A percentile compares a stretch with the other conserved stretches of the same genome.
phyloP scores from a whole-genome alignment of 2,329 filamentous ascomycete species.

The Graphilbum fragrans region DNA sequence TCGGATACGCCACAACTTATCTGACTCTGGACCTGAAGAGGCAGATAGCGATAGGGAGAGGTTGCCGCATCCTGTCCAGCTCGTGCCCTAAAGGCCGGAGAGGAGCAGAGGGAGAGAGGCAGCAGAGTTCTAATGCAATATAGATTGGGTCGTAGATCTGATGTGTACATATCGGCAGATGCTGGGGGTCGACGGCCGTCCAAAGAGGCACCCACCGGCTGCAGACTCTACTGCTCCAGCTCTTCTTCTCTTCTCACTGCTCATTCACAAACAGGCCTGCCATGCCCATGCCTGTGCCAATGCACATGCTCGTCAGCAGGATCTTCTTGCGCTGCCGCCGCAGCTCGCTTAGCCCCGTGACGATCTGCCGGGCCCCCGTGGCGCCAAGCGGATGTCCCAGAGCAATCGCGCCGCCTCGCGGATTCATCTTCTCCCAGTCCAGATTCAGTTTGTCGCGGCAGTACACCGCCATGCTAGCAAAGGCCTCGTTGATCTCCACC shows the following conservation, averaged over 20 bases:
- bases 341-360: slow-evolving; percentile 79
- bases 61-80: no score
- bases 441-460: slow-evolving; percentile 63
- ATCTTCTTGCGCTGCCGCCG: slow-evolving; percentile 81
- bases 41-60: no score
- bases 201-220: neutral
- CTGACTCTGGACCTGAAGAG: no score
- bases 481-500: slow-evolving; percentile 93
- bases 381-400: slow-evolving; percentile 60
- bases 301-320: slow-evolving; percentile 83
- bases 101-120: no score
- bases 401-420: slow-evolving; percentile 70
- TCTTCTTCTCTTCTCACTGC: slow-evolving; percentile 3
- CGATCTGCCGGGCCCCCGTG: slow-evolving; percentile 70
- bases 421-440: slow-evolving; percentile 67
- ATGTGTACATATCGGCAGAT: no score
- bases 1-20: no score
- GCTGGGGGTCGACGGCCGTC: neutral
- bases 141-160: no score
- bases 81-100: no score
- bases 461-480: slow-evolving; percentile 96
- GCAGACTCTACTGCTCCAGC: neutral
- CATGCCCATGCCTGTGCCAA: slow-evolving; percentile 58
- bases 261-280: slow-evolving; percentile 40
- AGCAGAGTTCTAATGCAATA: no score